phyloP scores from a whole-genome alignment of 2,329 filamentous ascomycete species.

The Colletotrichum somersetense region DNA sequence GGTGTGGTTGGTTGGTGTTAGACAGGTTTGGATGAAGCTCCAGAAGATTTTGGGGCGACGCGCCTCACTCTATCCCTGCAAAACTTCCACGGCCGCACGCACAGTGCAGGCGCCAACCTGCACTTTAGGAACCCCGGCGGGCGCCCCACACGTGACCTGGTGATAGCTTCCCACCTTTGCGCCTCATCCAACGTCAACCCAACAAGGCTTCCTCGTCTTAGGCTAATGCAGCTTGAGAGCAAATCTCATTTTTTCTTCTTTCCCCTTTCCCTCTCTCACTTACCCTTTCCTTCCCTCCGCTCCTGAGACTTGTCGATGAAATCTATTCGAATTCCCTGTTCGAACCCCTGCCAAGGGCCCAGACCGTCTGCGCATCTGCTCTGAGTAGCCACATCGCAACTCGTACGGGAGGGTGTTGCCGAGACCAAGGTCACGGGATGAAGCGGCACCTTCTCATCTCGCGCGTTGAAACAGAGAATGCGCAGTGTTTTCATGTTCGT shows the following conservation, averaged over 20 bases:
- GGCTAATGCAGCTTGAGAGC: neutral
- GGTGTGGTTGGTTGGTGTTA: constrained; percentile 31
- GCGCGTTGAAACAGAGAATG: neutral
- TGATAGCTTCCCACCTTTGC: constrained; percentile 28
- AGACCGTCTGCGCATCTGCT: neutral
- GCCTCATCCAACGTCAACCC: constrained; percentile 13
- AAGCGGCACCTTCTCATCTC: constrained; percentile 14
- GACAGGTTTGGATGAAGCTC: constrained; percentile 39
- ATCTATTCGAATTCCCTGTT: neutral
- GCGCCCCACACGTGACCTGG: constrained; percentile 41
- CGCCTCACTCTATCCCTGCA: constrained; percentile 41
- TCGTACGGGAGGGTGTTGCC: neutral
- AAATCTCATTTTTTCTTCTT: neutral
- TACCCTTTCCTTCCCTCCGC: neutral
- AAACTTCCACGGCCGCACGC: constrained; percentile 33
- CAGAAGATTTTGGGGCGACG: constrained; percentile 43
- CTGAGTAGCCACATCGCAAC: neutral
- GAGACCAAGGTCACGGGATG: neutral
- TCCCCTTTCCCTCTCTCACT: too few species aligned
- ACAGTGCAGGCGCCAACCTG: constrained; percentile 36
- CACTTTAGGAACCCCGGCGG: constrained; percentile 26
- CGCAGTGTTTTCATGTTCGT: neutral
- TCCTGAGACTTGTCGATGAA: neutral
- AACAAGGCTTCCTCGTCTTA: neutral
- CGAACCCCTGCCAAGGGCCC: neutral